Percentiles rank a stretch among this genome's conserved stretches.
Evolutionary conservation across 2,329 filamentous ascomycete genomes (phyloP).

Genomic region (Aurifilum marmelostoma): DNA sequence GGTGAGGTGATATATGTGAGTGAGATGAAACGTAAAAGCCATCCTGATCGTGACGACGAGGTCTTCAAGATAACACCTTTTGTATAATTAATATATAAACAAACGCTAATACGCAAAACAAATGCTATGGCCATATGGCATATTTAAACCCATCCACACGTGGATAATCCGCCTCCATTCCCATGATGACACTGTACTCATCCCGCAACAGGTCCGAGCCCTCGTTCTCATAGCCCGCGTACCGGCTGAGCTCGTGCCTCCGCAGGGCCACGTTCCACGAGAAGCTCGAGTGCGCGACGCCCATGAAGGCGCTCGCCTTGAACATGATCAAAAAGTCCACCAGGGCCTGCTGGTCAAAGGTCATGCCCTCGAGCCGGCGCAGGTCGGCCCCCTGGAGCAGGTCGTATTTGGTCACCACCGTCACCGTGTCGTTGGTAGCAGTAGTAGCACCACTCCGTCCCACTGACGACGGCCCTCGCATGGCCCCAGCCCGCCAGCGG

Average conservation of each 20-base stretch:
- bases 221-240: conserved; percentile 34
- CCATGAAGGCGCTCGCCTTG: conserved; percentile 40
- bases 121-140: conserved; percentile 37
- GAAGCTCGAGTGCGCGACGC: conserved; percentile 40
- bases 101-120: neutral
- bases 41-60: no score
- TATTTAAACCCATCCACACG: conserved; percentile 38
- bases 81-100: neutral
- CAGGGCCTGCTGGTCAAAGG: conserved; percentile 41
- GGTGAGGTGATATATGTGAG: neutral
- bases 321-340: conserved; percentile 41
- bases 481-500: conserved; percentile 13
- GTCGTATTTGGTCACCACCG: conserved; percentile 40
- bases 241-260: conserved; percentile 39
- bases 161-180: conserved; percentile 37
- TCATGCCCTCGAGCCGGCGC: conserved; percentile 32
- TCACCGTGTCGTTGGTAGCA: conserved; percentile 26
- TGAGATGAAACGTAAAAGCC: no score
- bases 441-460: neutral
- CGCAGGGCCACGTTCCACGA: conserved; percentile 40
- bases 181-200: conserved; percentile 40
- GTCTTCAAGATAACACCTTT: no score
- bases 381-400: conserved; percentile 33
- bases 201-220: conserved; percentile 38
- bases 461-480: neutral